Conservation (phyloP, 169 alveolate genomes). For the Eimeria necatrix region DNA sequence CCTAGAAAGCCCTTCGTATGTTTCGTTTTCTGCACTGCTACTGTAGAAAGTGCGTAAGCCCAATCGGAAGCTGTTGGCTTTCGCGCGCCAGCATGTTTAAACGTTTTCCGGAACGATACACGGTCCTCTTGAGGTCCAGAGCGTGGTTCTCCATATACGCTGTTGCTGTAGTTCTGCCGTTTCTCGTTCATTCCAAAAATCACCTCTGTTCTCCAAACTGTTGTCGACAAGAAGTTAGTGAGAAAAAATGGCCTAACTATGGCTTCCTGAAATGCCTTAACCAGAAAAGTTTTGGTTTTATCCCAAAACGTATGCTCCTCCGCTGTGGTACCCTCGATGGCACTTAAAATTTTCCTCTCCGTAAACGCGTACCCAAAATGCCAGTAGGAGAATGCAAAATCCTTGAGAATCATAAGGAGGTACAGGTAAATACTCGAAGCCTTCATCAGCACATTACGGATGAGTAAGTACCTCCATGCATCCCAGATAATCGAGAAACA, state of each 20-base stretch:
- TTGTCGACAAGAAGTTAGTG: slow-evolving; percentile 46
- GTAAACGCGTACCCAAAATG: slow-evolving; percentile 72
- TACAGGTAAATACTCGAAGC: slow-evolving; percentile 71
- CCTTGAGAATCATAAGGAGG: slow-evolving; percentile 78
- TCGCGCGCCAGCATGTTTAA: slow-evolving; percentile 20
- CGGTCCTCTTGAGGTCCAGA: background rate
- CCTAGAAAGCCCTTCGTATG: slow-evolving; percentile 44
- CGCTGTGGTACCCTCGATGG: slow-evolving; percentile 39
- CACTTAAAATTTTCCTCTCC: slow-evolving; percentile 26
- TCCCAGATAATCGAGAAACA: slow-evolving; percentile 79
- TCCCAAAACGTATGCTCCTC: slow-evolving; percentile 42
- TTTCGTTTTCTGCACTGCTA: slow-evolving; percentile 31
- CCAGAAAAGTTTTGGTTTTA: background rate
- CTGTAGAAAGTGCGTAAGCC: slow-evolving; percentile 59
- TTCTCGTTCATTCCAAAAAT: slow-evolving; percentile 77
- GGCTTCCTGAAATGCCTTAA: slow-evolving; percentile 31
- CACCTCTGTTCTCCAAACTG: slow-evolving; percentile 74
- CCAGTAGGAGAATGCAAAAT: slow-evolving; percentile 69
- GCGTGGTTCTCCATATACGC: slow-evolving; percentile 45
- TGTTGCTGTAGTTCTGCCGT: slow-evolving; percentile 31
- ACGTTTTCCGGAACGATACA: slow-evolving; percentile 25
- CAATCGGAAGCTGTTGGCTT: slow-evolving; percentile 68
- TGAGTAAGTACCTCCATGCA: slow-evolving; percentile 71
- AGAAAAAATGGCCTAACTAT: slow-evolving; percentile 73
- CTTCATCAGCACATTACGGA: slow-evolving; percentile 77